Conservation (phyloP, 2,329 filamentous ascomycete genomes). For the Simplicillium sp. region DNA sequence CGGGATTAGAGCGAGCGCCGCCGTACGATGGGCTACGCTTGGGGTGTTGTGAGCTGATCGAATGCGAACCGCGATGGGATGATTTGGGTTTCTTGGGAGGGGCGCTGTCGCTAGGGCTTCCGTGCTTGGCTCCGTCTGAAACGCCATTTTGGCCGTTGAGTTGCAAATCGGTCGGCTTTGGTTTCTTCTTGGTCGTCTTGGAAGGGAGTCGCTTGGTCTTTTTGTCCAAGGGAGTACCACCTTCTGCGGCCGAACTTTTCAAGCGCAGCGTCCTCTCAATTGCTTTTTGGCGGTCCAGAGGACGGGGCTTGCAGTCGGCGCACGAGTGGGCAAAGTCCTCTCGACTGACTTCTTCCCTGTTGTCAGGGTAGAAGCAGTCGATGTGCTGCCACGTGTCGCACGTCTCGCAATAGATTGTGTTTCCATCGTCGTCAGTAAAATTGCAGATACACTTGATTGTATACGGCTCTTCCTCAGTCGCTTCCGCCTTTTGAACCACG, state of each 20-base stretch:
- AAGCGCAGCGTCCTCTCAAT: conserved; percentile 61
- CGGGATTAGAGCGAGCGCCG: conserved; percentile 50
- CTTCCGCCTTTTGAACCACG: conserved; percentile 37
- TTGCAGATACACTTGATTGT: conserved; percentile 98
- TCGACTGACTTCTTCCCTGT: conserved; percentile 62
- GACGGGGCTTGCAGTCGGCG: conserved; percentile 74
- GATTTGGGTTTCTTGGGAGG: conserved; percentile 74
- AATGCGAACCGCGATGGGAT: conserved; percentile 71
- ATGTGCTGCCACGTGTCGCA: conserved; percentile 99
- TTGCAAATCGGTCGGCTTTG: conserved; percentile 59
- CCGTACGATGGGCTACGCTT: conserved; percentile 57
- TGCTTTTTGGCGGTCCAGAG: conserved; percentile 64
- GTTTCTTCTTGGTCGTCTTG: conserved; percentile 84
- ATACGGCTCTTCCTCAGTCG: conserved; percentile 67
- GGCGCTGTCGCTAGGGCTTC: conserved; percentile 31
- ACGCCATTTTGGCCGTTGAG: conserved; percentile 57
- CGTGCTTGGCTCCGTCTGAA: conserved; percentile 42
- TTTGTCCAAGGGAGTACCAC: conserved; percentile 51
- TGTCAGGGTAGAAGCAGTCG: conserved; percentile 80
- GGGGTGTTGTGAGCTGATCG: conserved; percentile 57
- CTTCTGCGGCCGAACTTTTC: conserved; percentile 24
- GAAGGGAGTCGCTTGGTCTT: conserved; percentile 64
- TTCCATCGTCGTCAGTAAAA: conserved; percentile 90
- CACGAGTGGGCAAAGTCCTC: conserved; percentile 74
- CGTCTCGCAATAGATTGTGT: conserved; percentile 89